Conservation (phyloP, 169 alveolate species). For the Babesia gibsoni region DNA sequence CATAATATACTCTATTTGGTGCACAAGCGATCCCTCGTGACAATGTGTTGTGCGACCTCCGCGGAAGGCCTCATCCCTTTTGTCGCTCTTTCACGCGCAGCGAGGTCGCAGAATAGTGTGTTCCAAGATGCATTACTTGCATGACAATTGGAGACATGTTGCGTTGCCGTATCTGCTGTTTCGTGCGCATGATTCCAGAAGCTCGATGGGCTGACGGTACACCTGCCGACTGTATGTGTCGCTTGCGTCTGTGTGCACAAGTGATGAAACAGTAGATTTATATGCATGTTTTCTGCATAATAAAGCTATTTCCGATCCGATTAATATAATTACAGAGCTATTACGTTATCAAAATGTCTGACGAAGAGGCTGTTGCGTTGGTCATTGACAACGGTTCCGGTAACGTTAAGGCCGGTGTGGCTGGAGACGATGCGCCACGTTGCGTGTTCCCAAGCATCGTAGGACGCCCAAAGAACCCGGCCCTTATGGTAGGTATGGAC, state of each 20-base stretch:
- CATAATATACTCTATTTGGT: not conserved
- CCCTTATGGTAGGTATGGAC: slow-evolving; percentile 96
- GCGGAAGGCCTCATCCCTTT: no score
- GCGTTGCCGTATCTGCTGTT: no score
- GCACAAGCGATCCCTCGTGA: not conserved
- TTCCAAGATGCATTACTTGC: no score
- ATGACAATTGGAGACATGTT: no score
- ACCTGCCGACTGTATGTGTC: not conserved
- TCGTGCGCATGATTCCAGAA: not conserved
- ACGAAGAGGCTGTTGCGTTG: slow-evolving; percentile 90
- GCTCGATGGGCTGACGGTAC: not conserved
- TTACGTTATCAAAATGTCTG: slow-evolving; percentile 73
- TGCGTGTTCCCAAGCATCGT: slow-evolving; percentile 98
- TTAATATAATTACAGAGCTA: slow-evolving; percentile 2
- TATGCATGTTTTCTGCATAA: no score
- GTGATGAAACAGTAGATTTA: no score
- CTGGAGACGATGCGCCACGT: slow-evolving; percentile 99
- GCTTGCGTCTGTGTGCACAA: not conserved
- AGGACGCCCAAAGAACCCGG: slow-evolving; percentile 95
- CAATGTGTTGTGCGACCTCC: not conserved
- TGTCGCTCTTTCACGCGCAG: no score
- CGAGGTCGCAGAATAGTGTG: no score
- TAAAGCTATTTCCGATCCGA: no score
- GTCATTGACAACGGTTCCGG: slow-evolving; percentile 99
- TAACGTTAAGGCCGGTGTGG: slow-evolving; percentile 98